These are phyloP conservation scores for Murraya koenigii DNA, from an alignment of 345 rosid species.

Conservation along the genomic window DNA sequence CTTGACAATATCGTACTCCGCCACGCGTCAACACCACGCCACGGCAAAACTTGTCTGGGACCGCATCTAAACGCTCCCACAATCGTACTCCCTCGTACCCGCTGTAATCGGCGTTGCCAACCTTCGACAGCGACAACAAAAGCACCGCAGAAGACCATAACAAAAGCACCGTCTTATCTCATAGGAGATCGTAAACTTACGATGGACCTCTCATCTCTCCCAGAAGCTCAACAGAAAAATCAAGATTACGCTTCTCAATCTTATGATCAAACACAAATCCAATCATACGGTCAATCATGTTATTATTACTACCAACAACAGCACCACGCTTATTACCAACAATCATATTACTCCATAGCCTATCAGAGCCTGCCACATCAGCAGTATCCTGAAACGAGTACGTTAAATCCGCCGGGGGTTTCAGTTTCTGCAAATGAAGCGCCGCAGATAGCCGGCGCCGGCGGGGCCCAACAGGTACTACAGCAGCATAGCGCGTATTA, in stretches of 20 bases:
- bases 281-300: slow-evolving; percentile 8
- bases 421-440: neutral
- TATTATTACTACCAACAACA: slow-evolving; percentile 15
- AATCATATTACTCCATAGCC: neutral
- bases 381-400: neutral
- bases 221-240: neutral
- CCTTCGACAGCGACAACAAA: too few species aligned
- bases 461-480: neutral
- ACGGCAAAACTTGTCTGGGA: neutral
- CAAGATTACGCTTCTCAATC: neutral
- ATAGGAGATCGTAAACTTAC: too few species aligned
- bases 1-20: neutral
- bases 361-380: neutral
- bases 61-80: neutral
- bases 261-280: slow-evolving; percentile 14
- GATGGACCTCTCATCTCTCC: neutral
- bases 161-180: neutral
- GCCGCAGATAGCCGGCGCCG: slow-evolving; percentile 2
- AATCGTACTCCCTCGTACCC: neutral
- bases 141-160: neutral
- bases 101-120: neutral
- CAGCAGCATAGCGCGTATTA: slow-evolving; percentile 1
- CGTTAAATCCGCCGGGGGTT: neutral
- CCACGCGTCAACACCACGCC: neutral
- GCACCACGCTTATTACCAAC: slow-evolving; percentile 8